Base-by-base conservation (phyloP, 805 yeast genomes). In the Groenewaldozyma tartarivorans region DNA sequence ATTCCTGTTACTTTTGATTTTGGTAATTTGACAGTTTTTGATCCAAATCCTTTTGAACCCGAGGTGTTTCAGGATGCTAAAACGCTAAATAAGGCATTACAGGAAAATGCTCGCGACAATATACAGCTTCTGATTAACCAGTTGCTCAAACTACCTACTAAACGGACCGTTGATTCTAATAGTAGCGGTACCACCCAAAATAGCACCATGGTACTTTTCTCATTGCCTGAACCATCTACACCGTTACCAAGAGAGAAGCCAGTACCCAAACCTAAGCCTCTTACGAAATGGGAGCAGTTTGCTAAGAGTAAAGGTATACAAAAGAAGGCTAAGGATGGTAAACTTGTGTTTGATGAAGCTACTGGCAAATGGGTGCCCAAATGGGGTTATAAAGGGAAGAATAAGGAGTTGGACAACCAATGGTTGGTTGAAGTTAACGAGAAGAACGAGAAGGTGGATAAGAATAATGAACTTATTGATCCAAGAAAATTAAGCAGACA, bases 311-410 rank as follows among this genome's bases (percentile, higher is more conserved):
- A 92, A 67, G 97, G 97, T 56, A 92, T 92, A 60, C 71, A 81
- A 64, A 74, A 94, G 65, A 88, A 84, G 71, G 84, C 83, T 46
- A 87, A 81, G 61, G 79, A 83, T 21, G 96, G 95, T 36, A 92
- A 85, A 66, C 69, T 80, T 74, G 86, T 84, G 1, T 92, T 67
- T 54, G 95, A 92, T 62, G 97, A 92, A 62, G 92, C 74, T 24
- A 66, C 75, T 22, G 88, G 90, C 39, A 88, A 87, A 64, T 92
- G 98, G 98, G 95, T 81, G 46, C 90, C 94, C 54, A 90, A 87
- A 64, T 92, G 98, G 98, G 99, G 99, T 46, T 90, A 81, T 68
- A 80, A 82, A 50, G 97, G 97, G 56, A 77, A 77, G 64, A 92
- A 92, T 64, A 90, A 92, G 66, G 75, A 77, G 41, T 57, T 79